Evolutionary conservation across 2,329 filamentous ascomycete genomes (phyloP).

Genomic region (Atkinsonella texensis): DNA sequence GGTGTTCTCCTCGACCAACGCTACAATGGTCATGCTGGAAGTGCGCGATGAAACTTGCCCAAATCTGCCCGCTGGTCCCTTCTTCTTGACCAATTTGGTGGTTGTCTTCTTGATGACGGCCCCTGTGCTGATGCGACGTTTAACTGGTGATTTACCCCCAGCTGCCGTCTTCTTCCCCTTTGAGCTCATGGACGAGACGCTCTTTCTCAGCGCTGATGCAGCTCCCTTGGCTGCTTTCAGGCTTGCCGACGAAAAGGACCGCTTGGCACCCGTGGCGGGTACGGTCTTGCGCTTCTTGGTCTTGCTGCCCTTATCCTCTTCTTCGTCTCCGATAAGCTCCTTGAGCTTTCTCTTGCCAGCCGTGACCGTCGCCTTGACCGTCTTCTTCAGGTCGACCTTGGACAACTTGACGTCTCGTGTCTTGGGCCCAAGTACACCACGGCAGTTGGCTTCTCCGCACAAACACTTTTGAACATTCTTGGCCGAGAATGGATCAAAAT

Average conservation of each 20-base stretch:
- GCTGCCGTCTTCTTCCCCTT: slow-evolving; percentile 14
- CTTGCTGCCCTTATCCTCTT: slow-evolving; percentile 27
- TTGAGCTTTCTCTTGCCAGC: slow-evolving; percentile 45
- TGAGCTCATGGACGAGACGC: slow-evolving; percentile 12
- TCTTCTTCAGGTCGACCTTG: slow-evolving; percentile 30
- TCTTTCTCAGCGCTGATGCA: slow-evolving; percentile 24
- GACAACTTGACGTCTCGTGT: slow-evolving; percentile 41
- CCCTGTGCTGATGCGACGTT: slow-evolving; percentile 15
- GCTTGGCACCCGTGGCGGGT: slow-evolving; percentile 21
- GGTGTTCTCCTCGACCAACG: slow-evolving; percentile 5
- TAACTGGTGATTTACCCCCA: slow-evolving; percentile 7
- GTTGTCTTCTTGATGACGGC: slow-evolving; percentile 18
- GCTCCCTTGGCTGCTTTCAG: slow-evolving; percentile 25
- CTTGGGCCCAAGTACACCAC: slow-evolving; percentile 51
- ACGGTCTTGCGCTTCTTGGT: slow-evolving; percentile 34
- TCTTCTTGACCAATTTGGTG: slow-evolving; percentile 11
- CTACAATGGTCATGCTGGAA: slow-evolving; percentile 11
- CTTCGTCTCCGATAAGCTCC: slow-evolving; percentile 35
- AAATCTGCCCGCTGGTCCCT: slow-evolving; percentile 4
- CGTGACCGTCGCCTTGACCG: slow-evolving; percentile 29
- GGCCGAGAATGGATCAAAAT: slow-evolving; percentile 56
- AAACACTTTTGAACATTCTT: slow-evolving; percentile 58
- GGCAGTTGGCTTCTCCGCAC: slow-evolving; percentile 51
- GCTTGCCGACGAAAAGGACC: slow-evolving; percentile 21
- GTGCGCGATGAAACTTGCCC: slow-evolving; percentile 7